Evolutionary conservation across 805 yeast genomes (phyloP).

Genomic region (Metschnikowia cubensis): DNA sequence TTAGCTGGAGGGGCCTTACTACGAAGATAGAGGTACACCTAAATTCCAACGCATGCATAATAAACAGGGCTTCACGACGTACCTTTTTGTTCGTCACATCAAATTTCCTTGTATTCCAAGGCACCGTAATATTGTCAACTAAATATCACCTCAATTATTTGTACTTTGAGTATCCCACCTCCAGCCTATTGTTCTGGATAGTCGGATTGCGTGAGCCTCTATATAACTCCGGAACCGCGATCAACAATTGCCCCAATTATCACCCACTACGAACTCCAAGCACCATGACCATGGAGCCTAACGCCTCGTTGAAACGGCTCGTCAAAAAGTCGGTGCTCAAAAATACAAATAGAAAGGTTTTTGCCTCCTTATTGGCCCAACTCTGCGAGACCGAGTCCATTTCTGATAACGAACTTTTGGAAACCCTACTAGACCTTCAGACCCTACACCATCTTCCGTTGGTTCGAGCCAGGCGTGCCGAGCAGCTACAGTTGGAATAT

Average conservation of each 20-base stretch:
- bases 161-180: too few relatives aligned
- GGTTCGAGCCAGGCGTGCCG: background rate
- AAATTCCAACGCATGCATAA: too few relatives aligned
- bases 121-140: too few relatives aligned
- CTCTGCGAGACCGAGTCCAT: slow-evolving; percentile 21
- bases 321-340: slow-evolving; percentile 20
- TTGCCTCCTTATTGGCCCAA: slow-evolving; percentile 27
- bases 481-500: slow-evolving; percentile 13
- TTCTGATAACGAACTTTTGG: slow-evolving; percentile 23
- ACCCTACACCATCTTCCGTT: background rate
- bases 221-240: background rate
- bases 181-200: too few relatives aligned
- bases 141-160: too few relatives aligned
- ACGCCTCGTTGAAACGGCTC: slow-evolving; percentile 13
- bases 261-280: background rate
- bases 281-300: slow-evolving; percentile 7
- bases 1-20: background rate
- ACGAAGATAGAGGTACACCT: background rate
- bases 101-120: too few relatives aligned
- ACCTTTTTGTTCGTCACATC: too few relatives aligned
- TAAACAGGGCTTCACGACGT: too few relatives aligned
- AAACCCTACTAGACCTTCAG: slow-evolving; percentile 23
- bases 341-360: slow-evolving; percentile 22
- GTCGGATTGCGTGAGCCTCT: background rate
- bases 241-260: background rate